Evolutionary conservation across 139 green algal species (phyloP).

Genomic region (Picocystis salinarum): DNA sequence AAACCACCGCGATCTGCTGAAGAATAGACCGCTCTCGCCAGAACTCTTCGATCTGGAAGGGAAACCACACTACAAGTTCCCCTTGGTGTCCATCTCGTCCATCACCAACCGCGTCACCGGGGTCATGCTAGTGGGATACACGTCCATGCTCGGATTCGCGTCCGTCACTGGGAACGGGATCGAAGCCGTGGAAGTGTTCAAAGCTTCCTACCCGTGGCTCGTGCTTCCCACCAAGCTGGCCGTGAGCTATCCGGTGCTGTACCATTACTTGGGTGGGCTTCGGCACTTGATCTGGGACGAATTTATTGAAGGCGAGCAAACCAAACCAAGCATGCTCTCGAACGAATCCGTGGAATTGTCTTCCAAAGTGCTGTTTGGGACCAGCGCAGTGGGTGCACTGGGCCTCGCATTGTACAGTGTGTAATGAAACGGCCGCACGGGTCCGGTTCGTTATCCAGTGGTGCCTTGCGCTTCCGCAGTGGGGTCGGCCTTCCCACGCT

Average conservation of each 20-base stretch:
- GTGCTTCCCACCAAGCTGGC: slow-evolving; percentile 30
- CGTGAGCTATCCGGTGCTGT: slow-evolving; percentile 67
- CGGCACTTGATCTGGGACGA: slow-evolving; percentile 9
- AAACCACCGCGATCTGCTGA: slow-evolving; percentile 58
- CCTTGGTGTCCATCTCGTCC: slow-evolving; percentile 55
- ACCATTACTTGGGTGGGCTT: slow-evolving; percentile 55
- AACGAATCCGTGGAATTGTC: slow-evolving; percentile 9
- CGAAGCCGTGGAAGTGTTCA: slow-evolving; percentile 29
- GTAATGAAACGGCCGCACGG: too few species aligned
- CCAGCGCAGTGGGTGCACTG: too few species aligned
- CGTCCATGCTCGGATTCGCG: slow-evolving; percentile 28
- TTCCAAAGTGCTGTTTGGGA: slow-evolving; percentile 12
- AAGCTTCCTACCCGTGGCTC: slow-evolving; percentile 28
- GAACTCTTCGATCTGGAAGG: slow-evolving; percentile 72
- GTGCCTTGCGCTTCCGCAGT: too few species aligned
- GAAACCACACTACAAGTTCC: slow-evolving; percentile 76
- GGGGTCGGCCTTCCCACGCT: too few species aligned
- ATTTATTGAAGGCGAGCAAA: slow-evolving; percentile 8
- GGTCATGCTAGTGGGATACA: slow-evolving; percentile 19
- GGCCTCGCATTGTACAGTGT: too few species aligned
- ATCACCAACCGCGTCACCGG: slow-evolving; percentile 78
- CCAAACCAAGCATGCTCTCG: slow-evolving; percentile 4
- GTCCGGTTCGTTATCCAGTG: too few species aligned
- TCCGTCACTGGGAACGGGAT: slow-evolving; percentile 50
- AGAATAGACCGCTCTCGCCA: slow-evolving; percentile 74